These are phyloP conservation scores for Aspergillus incahuasiensis DNA, from an alignment of 495 filamentous ascomycete species.

Conservation along the genomic window DNA sequence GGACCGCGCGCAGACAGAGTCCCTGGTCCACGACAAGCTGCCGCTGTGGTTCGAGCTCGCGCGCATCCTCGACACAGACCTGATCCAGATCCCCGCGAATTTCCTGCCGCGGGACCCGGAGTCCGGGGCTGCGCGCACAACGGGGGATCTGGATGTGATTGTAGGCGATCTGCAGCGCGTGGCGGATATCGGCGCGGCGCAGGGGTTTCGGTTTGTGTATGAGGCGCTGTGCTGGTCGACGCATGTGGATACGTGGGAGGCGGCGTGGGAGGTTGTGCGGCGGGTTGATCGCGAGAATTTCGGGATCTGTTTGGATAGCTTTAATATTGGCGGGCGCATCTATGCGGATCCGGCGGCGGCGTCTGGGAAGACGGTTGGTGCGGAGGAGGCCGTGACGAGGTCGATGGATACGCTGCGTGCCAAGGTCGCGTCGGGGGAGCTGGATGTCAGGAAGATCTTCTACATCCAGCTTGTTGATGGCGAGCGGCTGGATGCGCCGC, in stretches of 20 bases:
- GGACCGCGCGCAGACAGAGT: conserved; percentile 56
- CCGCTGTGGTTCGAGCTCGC: conserved; percentile 65
- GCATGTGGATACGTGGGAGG: conserved; percentile 68
- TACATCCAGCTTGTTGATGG: conserved; percentile 79
- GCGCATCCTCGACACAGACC: conserved; percentile 58
- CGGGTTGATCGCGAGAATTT: conserved; percentile 67
- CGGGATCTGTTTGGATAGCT: conserved; percentile 75
- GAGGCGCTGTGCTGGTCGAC: conserved; percentile 75
- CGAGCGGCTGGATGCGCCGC: conserved; percentile 54
- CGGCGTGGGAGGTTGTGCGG: conserved; percentile 62
- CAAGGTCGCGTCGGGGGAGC: conserved; percentile 18
- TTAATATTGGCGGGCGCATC: conserved; percentile 71
- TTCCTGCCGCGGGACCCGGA: conserved; percentile 54
- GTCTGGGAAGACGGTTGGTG: conserved; percentile 51
- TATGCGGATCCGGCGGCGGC: conserved; percentile 63
- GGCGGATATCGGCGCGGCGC: conserved; percentile 57
- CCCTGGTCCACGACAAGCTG: conserved; percentile 55
- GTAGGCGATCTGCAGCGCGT: conserved; percentile 59
- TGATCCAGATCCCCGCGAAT: conserved; percentile 70
- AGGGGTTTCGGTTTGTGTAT: conserved; percentile 66
- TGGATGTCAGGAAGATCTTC: conserved; percentile 68
- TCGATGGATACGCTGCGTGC: conserved; percentile 41
- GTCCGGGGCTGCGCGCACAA: conserved; percentile 34
- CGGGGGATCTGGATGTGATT: conserved; percentile 53
- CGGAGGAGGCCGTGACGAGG: conserved; percentile 50